phyloP scores from a whole-genome alignment of 2,329 filamentous ascomycete species.

The Hypoxylon rubiginosum region DNA sequence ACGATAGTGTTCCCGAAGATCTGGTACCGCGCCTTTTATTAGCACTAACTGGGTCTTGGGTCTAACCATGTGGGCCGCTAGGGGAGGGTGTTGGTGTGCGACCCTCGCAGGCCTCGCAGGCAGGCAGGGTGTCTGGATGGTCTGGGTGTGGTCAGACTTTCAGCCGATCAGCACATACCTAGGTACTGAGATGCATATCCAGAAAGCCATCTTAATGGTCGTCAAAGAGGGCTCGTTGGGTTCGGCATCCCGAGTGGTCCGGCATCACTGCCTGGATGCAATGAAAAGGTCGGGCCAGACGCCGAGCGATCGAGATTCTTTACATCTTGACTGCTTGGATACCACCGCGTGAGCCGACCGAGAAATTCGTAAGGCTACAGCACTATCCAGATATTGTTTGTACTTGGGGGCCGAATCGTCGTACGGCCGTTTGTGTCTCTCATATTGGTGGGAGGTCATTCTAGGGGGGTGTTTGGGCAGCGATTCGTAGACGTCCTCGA shows the following conservation, averaged over 20 bases:
- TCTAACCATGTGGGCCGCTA: conserved; percentile 41
- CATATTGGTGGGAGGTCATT: conserved; percentile 5
- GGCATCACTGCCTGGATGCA: conserved; percentile 20
- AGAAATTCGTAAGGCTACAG: conserved; percentile 12
- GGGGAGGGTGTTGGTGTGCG: conserved; percentile 31
- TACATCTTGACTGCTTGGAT: conserved; percentile 4
- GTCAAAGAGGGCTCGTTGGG: conserved; percentile 16
- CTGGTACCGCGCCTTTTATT: conserved; percentile 51
- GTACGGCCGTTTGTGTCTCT: conserved; percentile 20
- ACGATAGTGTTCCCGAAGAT: conserved; percentile 48
- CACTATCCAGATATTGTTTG: background rate
- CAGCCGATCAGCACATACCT: conserved; percentile 24
- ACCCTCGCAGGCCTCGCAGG: conserved; percentile 2
- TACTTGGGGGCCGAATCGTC: conserved; percentile 21
- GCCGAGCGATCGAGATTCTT: conserved; percentile 1
- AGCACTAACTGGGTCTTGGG: conserved; percentile 44
- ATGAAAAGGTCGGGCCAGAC: conserved; percentile 13
- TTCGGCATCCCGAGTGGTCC: conserved; percentile 34
- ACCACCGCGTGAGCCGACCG: conserved; percentile 16
- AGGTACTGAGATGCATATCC: conserved; percentile 27
- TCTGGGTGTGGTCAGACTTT: conserved; percentile 17
- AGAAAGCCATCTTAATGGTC: conserved; percentile 6
- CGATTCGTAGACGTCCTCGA: conserved; percentile 9
- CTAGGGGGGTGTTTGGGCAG: conserved; percentile 1
- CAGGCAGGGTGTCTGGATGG: background rate